Conservation (phyloP, 2,329 filamentous ascomycete species). For the Fusarium duplospermum region DNA sequence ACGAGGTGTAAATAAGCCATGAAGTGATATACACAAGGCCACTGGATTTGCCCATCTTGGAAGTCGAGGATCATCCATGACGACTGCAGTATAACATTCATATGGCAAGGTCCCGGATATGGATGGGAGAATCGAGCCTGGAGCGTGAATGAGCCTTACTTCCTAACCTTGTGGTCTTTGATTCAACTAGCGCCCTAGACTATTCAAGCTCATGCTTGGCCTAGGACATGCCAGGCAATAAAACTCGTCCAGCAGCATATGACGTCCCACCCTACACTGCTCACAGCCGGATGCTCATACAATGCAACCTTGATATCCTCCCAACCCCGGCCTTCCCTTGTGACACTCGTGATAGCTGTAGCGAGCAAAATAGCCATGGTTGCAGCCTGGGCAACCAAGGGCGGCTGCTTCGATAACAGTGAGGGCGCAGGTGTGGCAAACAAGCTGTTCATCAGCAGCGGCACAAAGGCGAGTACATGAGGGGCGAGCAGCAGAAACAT, state of each 20-base stretch:
- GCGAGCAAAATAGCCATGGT: constrained; percentile 19
- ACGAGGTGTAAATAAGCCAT: not conserved
- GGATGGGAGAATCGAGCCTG: not conserved
- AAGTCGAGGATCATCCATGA: not conserved
- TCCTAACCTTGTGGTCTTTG: not conserved
- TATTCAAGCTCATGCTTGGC: not conserved
- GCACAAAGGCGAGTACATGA: constrained; percentile 41
- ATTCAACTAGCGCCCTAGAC: not conserved
- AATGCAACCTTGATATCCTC: constrained; percentile 15
- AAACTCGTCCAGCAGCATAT: constrained; percentile 40
- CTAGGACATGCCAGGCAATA: not conserved
- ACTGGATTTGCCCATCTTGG: not conserved
- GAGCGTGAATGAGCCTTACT: not conserved
- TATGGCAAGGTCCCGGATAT: not conserved
- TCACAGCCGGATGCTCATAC: constrained; percentile 42
- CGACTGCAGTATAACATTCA: not conserved
- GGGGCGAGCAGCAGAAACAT: constrained; percentile 34
- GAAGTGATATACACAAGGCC: not conserved
- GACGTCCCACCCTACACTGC: constrained; percentile 44
- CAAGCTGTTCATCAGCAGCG: constrained; percentile 30
- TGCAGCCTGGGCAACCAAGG: constrained; percentile 3
- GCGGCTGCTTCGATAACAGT: constrained; percentile 5
- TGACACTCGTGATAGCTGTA: constrained; percentile 1
- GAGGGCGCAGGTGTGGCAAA: not conserved
- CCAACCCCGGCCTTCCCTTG: constrained; percentile 4